Evolutionary conservation across 2,329 filamentous ascomycete species (phyloP), one percentile per base, ranked within the genome.

Genomic region (Ceratocystis albifundus): DNA sequence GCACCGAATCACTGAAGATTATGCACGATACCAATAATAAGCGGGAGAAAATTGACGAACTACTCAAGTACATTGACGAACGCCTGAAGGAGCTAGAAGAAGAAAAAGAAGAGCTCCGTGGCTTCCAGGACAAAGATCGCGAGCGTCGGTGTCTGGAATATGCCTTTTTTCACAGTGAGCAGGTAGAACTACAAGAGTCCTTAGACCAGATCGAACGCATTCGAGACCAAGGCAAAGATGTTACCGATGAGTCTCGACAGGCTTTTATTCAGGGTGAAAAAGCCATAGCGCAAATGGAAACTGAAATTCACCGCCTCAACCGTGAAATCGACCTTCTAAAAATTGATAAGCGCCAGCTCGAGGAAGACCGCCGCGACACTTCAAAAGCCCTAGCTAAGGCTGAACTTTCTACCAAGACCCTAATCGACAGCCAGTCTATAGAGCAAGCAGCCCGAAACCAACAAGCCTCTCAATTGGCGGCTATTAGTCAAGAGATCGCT

Each of bases 1-100:
- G 95, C 69, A 83, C 90, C 32, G 93, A 99, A 75, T 96, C 90
- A 59, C 79, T 96, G 70, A 96, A 96, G 78, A 96, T 99, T 72
- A 96, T 99, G 90, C 85, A 86, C 69, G 94, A 99, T 71, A 97
- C 94, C 17, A 91, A 93, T 75, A 95, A 91, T 77, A 97, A 96
- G 79, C 86, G 91, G 69, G 82, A 87, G 59, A 96, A 96, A 77
- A 97, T 97, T 68, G 94, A 99, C 73, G 91, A 96, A 73, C 80
- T 95, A 12, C 82, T 99, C 12, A 86, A 88, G 65, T 95, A 94
- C 72, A 96, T 99, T 76, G 91, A 94, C 72, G 90, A 95, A 72
- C 86, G 94, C 65, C 80, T 99, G 65, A 82, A 80, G 48, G 94
- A 99, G 75, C 80, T 99, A 0, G 94, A 99, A 75, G 92, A 96